These are phyloP conservation scores for Coemansia sp. DNA, from an alignment of 192 early-diverging fungal species.

Conservation along the genomic window DNA sequence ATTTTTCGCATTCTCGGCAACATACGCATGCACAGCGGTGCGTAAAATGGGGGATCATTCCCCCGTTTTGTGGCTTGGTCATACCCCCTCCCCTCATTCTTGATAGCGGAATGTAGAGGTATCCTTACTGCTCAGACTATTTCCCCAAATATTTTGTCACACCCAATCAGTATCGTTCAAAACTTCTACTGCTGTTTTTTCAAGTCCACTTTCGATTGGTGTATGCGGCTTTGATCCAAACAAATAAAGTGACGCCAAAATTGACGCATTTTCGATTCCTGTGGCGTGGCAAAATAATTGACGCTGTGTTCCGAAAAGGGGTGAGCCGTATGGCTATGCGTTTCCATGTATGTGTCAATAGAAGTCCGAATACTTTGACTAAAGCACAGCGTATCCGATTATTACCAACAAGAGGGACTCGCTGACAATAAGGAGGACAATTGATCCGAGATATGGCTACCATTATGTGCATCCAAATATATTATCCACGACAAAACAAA, in stretches of 20 bases:
- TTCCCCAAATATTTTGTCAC: not conserved
- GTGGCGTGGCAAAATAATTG: not conserved
- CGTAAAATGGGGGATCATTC: not conserved
- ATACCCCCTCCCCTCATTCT: not conserved
- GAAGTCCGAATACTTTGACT: not conserved
- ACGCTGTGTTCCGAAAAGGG: not conserved
- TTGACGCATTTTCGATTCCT: not conserved
- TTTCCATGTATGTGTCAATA: not conserved
- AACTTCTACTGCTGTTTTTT: not conserved
- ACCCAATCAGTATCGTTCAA: not conserved
- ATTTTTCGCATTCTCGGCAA: constrained; percentile 8
- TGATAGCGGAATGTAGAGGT: not conserved
- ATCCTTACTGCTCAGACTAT: constrained; percentile 6
- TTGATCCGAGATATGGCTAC: not conserved
- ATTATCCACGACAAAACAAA: not conserved
- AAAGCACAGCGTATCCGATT: not conserved
- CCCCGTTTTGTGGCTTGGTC: constrained; percentile 6
- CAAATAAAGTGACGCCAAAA: not conserved
- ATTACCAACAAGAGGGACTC: not conserved
- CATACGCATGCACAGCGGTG: not conserved
- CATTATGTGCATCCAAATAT: not conserved
- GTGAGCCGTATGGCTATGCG: not conserved
- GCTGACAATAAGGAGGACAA: not conserved
- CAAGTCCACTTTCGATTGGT: not conserved
- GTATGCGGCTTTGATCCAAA: not conserved